Base-by-base conservation (phyloP, 2,329 filamentous ascomycete species). In the Hypocrella siamensis region DNA sequence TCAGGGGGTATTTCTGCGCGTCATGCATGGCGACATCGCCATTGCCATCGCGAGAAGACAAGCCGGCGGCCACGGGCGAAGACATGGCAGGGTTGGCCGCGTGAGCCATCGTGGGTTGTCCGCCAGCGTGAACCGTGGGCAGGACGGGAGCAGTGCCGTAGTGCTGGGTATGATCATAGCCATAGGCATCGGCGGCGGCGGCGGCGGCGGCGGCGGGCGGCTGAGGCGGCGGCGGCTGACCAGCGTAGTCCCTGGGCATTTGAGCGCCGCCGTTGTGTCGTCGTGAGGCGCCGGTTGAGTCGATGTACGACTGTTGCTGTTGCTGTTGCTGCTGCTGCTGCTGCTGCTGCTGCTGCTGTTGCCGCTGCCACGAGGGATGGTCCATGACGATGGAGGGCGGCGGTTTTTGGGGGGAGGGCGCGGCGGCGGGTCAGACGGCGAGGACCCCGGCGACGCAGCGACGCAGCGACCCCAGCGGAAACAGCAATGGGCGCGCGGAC, bases 11-110 rank as follows among this genome's bases (percentile, higher is more conserved):
- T 56, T 93, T 93, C 42, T 69, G 67, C 38, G 73, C 63, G 55
- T 93, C 86, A 56, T 90, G 82, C 86, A 94, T 94, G 38, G 77
- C 63, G 36, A 83, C 67, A 57, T 86, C 80, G 46, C 75, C 72
- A 51, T 79, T 82, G 41, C 71, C 70, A 57, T 83, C 78, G 61
- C 77, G 75, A 46, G 67, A 54, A 46, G 74, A 69, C 43, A 69
- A 63, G 40, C 29, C 33, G 19, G 64, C 65, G 35, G 43, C 40
- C 47, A 71, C 60, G 39, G 75, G 66, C 35, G 75, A 75, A 25
- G 40, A 35, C 17, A 66, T 61, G 37, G 64, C 61, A 47, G 74
- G 61, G 45, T 69, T 54, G 61, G 58, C 38, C 57, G 50, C 41
- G 48, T 58, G 41, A 46, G 35, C 30, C 22, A 31, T 21, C 2